Percentiles rank a stretch among this genome's conserved stretches.
These are phyloP conservation scores for Citrus cavaleriei DNA, from an alignment of 345 rosid species.

Conservation along the genomic window DNA sequence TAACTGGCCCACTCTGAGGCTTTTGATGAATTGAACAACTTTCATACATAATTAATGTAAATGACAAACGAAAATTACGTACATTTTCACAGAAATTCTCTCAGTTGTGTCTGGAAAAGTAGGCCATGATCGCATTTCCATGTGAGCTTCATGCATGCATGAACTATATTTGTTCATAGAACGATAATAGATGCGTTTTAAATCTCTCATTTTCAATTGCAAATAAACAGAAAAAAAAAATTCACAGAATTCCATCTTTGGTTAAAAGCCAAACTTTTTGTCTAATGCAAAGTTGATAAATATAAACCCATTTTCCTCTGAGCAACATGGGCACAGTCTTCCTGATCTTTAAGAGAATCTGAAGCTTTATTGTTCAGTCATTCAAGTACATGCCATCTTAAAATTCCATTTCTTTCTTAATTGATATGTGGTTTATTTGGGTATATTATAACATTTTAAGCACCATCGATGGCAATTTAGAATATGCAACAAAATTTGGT, in stretches of 20 bases:
- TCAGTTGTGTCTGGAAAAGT: neutral
- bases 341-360: no score
- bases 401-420: no score
- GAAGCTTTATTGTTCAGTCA: no score
- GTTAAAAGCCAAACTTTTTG: conserved; percentile 17
- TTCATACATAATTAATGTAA: neutral
- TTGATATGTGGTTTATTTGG: no score
- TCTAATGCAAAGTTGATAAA: conserved; percentile 20
- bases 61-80: neutral
- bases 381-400: no score
- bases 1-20: no score
- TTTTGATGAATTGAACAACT: no score
- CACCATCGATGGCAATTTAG: no score
- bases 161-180: neutral
- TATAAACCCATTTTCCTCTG: neutral
- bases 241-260: conserved; percentile 7
- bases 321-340: conserved; percentile 14
- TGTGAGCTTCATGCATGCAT: no score
- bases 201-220: conserved; percentile 6
- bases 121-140: no score
- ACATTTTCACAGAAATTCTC: neutral
- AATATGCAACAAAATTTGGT: no score
- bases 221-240: neutral
- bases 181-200: conserved; percentile 22
- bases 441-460: no score